Evolutionary conservation across 2,329 filamentous ascomycete genomes (phyloP).

Genomic region (Leptographium wingfieldii): DNA sequence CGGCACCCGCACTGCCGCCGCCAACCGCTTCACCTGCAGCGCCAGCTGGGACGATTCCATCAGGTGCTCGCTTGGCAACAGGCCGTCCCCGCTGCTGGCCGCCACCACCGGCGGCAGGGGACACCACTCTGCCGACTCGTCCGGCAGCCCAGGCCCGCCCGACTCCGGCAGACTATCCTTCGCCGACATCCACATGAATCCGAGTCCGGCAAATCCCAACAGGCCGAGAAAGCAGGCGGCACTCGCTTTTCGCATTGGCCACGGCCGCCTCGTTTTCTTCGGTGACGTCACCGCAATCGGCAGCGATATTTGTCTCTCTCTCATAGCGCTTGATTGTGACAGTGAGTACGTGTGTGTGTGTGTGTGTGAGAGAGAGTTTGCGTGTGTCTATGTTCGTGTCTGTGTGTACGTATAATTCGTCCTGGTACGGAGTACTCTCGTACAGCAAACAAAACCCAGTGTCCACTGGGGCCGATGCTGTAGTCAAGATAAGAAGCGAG

Average conservation of each 20-base stretch:
- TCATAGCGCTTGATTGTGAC: neutral
- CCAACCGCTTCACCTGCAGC: conserved; percentile 14
- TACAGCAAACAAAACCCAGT: too few relatives aligned
- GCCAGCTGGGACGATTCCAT: neutral
- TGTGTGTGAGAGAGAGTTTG: neutral
- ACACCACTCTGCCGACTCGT: conserved; percentile 7
- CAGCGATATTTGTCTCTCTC: neutral
- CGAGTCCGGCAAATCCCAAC: neutral
- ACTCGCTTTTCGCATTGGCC: neutral
- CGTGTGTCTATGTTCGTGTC: neutral
- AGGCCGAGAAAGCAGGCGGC: neutral
- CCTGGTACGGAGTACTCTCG: too few relatives aligned
- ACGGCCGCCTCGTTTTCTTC: neutral
- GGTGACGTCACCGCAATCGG: neutral
- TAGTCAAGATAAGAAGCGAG: neutral
- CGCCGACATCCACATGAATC: neutral
- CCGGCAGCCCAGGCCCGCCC: neutral
- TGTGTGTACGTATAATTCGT: neutral
- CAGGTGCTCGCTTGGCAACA: conserved; percentile 1
- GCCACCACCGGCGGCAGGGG: neutral
- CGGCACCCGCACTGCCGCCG: conserved; percentile 18
- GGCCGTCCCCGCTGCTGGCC: neutral
- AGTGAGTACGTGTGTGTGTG: neutral
- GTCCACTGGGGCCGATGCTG: too few relatives aligned
- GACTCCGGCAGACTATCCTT: neutral